Percentiles rank a stretch among this genome's conserved stretches.
Evolutionary conservation across 768 basidiomycete species (phyloP).

Genomic region (Cubamyces lactineus): DNA sequence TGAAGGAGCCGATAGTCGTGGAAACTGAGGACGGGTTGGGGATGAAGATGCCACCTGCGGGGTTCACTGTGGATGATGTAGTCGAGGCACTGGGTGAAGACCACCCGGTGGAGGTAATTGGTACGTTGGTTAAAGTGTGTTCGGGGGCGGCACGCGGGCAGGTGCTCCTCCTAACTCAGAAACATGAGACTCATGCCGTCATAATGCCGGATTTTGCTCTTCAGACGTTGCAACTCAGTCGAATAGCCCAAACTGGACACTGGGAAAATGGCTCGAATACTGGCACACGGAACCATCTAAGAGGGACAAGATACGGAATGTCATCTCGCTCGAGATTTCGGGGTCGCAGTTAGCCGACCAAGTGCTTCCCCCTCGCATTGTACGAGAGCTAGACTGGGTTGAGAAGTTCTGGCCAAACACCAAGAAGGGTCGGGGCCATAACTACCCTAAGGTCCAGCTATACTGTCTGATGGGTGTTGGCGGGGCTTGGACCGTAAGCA

Average conservation of each 20-base stretch:
- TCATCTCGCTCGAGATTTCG: constrained; percentile 93
- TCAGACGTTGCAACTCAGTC: constrained; percentile 89
- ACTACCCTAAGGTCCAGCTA: constrained; percentile 91
- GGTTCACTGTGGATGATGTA: constrained; percentile 80
- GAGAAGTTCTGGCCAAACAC: constrained; percentile 92
- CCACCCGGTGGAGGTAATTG: constrained; percentile 88
- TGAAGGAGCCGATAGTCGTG: constrained; percentile 84
- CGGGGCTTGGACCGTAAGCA: constrained; percentile 88
- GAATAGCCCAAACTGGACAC: constrained; percentile 83
- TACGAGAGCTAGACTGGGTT: constrained; percentile 94
- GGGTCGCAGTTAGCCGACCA: constrained; percentile 79
- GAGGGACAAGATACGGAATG: constrained; percentile 89
- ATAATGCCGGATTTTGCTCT: constrained; percentile 7
- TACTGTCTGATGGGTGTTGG: constrained; percentile 98
- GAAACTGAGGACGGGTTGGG: constrained; percentile 80
- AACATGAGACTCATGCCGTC: constrained; percentile 8
- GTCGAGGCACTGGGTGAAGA: constrained; percentile 79
- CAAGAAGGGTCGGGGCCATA: constrained; percentile 65
- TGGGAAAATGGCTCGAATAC: constrained; percentile 91
- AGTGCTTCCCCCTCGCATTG: constrained; percentile 81
- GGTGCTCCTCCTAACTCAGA: not conserved
- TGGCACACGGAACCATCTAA: constrained; percentile 66
- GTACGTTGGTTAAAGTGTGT: constrained; percentile 44
- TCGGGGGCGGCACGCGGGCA: constrained; percentile 2
- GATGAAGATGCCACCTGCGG: constrained; percentile 81